Evolutionary conservation across 2,329 filamentous ascomycete species (phyloP), one percentile per base, ranked within the genome.

Genomic region (Calonectria hawksworthii): DNA sequence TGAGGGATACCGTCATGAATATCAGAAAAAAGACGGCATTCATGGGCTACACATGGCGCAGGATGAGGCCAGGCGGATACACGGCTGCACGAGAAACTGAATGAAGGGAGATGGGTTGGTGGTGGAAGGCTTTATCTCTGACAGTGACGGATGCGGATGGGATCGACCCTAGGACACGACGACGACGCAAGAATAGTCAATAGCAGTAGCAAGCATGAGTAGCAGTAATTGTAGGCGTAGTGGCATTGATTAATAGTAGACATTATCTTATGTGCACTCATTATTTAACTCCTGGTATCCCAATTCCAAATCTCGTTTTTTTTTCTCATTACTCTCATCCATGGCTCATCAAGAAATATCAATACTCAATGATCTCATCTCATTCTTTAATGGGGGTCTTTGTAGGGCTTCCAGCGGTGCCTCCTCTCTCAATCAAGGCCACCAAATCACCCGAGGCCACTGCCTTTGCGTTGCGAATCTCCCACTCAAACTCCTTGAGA

Each of bases 401-500:
- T 66, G 75, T 78, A 10, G 76, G 56, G 34, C 72, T 76, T 63
- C 56, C 74, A 14, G 68, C 68, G 30, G 74, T 74, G 18, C 38
- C 51, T n/a, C 78, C 75, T 5, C 71, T 66, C 14, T 81, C 79
- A 30, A 68, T 74, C 41, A 80, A 65, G 23, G 79, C 76, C 32
- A 74, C 74, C 18, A 78, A 65, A 64, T 81, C 79, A 28, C 84
- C 85, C 5, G 80, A 82, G 28, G 86, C 85, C 6, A 85, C 81
- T 0, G 86, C 85, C 76, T 86, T 92, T 16, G 93, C 93, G 82
- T 94, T 96, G 66, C 87, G 87, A 32, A 99, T 93, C 85, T 99
- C 97, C 94, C 95, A 98, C 83, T 97, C 92, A 86, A 99, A 99
- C 87, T 99, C 97, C 80, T 92, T 93, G 70, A 99, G 86, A 5